Evolutionary conservation across 164 flowering plant genomes (phyloP), one percentile per base, ranked within the genome.

Genomic region (Taxillus chinensis): DNA sequence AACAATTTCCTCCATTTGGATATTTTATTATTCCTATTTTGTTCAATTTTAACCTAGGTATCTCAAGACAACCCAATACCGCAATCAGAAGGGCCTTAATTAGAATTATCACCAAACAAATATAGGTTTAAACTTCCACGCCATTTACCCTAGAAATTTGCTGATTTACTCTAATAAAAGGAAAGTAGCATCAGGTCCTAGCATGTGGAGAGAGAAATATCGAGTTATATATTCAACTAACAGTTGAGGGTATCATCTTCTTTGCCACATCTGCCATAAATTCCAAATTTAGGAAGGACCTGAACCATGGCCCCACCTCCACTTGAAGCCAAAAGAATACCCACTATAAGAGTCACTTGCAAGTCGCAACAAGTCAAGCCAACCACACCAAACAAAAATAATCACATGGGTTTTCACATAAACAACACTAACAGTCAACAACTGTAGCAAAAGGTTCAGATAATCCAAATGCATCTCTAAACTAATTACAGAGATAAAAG

Each of bases 271-370:
- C 62, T 40, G 55, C 61, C 71, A 67, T 63, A 51, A 67, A 61
- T 57, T 66, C 61, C 70, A 70, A 71, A 67, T 63, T 60, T 61
- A 61, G 58, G 40, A 27, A 56, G 39, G 53, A 58, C 67, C 54
- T 63, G 41, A 3, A 51, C 11, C 45, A 63, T 8, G 74, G 77
- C 61, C 73, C 77, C 77, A 70, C 77, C 45, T 50, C 61, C 53
- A 40, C 60, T 46, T 41, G 60, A 65, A 63, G 52, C 46, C 72
- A 55, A 62, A 63, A 62, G 17, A 40, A 15, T n/a, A 57, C 14
- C 56, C 57, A 0, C 27, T 27, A 27, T 27, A 27, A 27, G 27
- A 27, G 1, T 27, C 27, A 27, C 27, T 27, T 27, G 27, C 27
- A 27, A 27, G 27, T 27, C 2, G 27, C 27, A 27, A 27, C 27